phyloP scores from a whole-genome alignment of 805 yeast genomes.

The Candida morakotiae region DNA sequence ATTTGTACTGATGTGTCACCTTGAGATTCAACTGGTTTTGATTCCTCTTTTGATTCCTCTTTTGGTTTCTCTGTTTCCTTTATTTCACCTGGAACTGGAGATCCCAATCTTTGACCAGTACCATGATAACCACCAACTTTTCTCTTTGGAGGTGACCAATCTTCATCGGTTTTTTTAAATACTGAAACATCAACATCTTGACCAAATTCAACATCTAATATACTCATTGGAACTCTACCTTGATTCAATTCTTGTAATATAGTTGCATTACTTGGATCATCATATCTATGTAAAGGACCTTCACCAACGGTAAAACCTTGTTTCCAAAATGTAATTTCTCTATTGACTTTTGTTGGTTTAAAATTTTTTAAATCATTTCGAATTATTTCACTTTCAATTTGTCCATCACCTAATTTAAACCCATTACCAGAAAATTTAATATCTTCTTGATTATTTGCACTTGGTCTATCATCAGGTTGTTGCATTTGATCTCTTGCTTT shows the following conservation, averaged over 20 bases:
- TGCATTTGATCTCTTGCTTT: conserved; percentile 50
- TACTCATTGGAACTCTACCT: conserved; percentile 86
- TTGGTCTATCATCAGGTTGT: conserved; percentile 32
- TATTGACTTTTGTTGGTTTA: conserved; percentile 58
- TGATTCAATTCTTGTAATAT: conserved; percentile 76
- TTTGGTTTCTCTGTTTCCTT: conserved; percentile 27
- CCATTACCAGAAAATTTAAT: conserved; percentile 47
- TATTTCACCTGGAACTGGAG: conserved; percentile 77
- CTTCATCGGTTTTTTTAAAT: conserved; percentile 76
- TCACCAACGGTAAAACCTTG: conserved; percentile 96
- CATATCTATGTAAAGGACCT: conserved; percentile 80
- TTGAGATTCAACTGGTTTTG: conserved; percentile 20
- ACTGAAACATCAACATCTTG: conserved; percentile 93
- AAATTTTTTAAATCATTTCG: conserved; percentile 59
- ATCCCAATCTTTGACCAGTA: conserved; percentile 79
- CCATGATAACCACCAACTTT: conserved; percentile 70
- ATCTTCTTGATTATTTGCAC: conserved; percentile 20
- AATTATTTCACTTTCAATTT: conserved; percentile 30
- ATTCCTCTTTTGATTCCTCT: conserved; percentile 16
- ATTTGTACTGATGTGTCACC: conserved; percentile 81
- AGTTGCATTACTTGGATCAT: conserved; percentile 83
- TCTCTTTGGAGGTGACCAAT: conserved; percentile 65
- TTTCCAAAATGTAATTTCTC: conserved; percentile 92
- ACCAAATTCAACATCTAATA: conserved; percentile 79
- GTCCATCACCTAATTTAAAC: conserved; percentile 48